Evolutionary conservation across 768 basidiomycete species (phyloP).

Genomic region (Psilocybe tampanensis): DNA sequence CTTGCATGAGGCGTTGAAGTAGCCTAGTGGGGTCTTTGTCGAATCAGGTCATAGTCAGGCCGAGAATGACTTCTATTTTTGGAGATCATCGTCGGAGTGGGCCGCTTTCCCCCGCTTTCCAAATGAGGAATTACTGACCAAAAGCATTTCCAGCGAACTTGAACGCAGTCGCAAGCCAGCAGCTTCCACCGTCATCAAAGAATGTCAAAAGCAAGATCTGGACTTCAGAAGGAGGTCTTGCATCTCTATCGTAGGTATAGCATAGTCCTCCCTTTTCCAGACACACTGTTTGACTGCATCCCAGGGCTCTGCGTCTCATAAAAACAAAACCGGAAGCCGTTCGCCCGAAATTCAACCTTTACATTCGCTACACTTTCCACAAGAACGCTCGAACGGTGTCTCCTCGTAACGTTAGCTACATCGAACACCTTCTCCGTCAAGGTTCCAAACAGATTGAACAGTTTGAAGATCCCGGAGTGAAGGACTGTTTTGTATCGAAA

Average conservation of each 20-base stretch:
- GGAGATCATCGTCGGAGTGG: too few species aligned
- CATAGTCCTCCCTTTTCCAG: background rate
- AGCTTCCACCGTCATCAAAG: background rate
- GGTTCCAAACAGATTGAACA: constrained; percentile 68
- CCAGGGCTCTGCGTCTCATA: constrained; percentile 77
- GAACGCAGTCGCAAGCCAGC: background rate
- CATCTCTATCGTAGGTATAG: constrained; percentile 44
- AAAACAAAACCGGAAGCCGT: constrained; percentile 62
- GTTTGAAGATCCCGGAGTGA: constrained; percentile 68
- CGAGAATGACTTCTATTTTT: too few species aligned
- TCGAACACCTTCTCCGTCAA: constrained; percentile 78
- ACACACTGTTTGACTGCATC: background rate
- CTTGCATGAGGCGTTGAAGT: too few species aligned
- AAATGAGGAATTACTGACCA: too few species aligned
- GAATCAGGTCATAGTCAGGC: too few species aligned
- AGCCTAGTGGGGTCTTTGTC: too few species aligned
- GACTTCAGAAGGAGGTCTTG: constrained; percentile 56
- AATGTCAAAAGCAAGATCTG: constrained; percentile 32
- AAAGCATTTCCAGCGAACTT: background rate
- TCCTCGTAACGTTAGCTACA: constrained; percentile 64
- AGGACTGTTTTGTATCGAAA: constrained; percentile 73
- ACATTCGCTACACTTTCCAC: constrained; percentile 71
- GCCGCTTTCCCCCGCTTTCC: too few species aligned
- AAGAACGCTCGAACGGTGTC: constrained; percentile 61
- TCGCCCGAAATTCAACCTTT: constrained; percentile 67